Base-by-base conservation (phyloP, 108 stramenopile species). In the Pseudonitzschia pungens region DNA sequence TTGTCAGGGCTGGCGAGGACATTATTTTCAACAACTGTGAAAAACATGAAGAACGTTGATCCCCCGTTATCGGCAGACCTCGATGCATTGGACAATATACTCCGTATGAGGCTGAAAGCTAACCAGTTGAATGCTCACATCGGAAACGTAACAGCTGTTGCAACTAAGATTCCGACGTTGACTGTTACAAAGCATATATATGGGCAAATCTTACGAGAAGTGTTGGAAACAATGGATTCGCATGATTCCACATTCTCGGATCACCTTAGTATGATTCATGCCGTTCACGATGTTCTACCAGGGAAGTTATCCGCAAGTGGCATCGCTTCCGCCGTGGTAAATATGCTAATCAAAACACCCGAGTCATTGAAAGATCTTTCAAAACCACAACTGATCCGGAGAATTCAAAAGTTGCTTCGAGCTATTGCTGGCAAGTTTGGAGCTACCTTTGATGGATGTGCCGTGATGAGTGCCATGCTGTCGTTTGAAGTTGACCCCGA, bases 61-160 rank as follows among this genome's bases (percentile, higher is more conserved):
- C 88, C 91, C 8, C 91, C 91, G 2, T 45, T 86, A 26, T 77
- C 70, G 14, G 87, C 72, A 55, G 91, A 92, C 70, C 58, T 89
- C 14, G 75, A 83, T 24, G 73, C 88, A 2, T 82, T 92, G 40
- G 83, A 86, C 44, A 81, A 73, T 41, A 80, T 92, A 12, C 57
- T 92, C 21, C 70, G 79, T 20, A 86, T 92, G 91, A 78, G 79
- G 32, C 74, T 92, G 33, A 92, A 92, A 63, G 77, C 91, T 0
- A 92, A 89, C 69, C 91, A 87, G 70, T 68, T 86, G 27, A 78
- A 80, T 67, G 77, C 81, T 12, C 87, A 88, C 68, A 73, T 89
- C 24, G 91, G 89, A 72, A 88, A 89, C 52, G 60, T 92, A 40
- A 87, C 78, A 29, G 73, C 71, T 4, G 84, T 89, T 72, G 87